These are phyloP conservation scores for Colletotrichum sp. DNA, from an alignment of 2,329 filamentous ascomycete species.

Conservation along the genomic window DNA sequence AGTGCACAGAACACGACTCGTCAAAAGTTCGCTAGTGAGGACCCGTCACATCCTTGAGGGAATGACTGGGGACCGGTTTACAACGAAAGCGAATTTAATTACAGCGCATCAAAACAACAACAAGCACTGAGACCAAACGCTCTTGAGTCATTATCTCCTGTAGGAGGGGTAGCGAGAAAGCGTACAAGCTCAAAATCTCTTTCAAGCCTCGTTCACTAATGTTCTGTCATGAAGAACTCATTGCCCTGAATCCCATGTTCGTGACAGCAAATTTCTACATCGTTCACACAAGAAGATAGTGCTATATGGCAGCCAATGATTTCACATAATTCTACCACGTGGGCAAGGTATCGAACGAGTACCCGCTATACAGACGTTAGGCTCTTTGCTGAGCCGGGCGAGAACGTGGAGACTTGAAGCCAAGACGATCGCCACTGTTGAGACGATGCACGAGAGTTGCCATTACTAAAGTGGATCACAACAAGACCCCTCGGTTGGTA, in stretches of 20 bases:
- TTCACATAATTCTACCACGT: background rate
- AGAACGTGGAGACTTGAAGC: background rate
- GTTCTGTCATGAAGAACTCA: background rate
- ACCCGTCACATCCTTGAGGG: background rate
- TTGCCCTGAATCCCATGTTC: background rate
- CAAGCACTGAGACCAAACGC: background rate
- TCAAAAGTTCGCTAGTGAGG: background rate
- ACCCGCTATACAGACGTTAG: background rate
- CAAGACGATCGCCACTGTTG: background rate
- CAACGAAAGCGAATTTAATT: background rate
- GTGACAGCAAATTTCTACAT: background rate
- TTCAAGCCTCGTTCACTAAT: background rate
- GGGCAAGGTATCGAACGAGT: background rate
- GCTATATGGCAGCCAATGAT: background rate
- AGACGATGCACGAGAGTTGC: background rate
- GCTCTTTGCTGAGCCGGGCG: background rate
- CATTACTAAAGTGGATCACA: background rate
- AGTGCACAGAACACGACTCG: background rate
- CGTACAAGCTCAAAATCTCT: background rate
- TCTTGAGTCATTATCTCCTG: background rate
- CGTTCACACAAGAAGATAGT: background rate
- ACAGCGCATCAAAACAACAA: background rate
- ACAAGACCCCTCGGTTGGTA: background rate
- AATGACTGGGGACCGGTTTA: background rate
- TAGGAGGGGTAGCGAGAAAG: background rate